Evolutionary conservation across 2,329 filamentous ascomycete genomes (phyloP).

Genomic region (Curvularia lunata): DNA sequence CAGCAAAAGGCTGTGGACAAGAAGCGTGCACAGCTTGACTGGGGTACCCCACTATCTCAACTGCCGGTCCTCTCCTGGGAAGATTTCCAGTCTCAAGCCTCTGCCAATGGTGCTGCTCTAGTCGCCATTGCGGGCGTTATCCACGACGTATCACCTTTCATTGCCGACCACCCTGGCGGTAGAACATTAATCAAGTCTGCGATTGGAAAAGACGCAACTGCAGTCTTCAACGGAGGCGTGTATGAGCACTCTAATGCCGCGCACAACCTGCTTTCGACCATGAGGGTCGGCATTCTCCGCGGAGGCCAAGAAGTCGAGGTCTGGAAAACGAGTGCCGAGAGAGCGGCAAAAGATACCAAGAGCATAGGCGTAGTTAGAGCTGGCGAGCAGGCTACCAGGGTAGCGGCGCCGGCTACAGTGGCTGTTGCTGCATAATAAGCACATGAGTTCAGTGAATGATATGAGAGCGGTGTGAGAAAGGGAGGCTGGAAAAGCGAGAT

Average conservation of each 20-base stretch:
- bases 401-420: slow-evolving; percentile 74
- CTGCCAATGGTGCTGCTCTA: slow-evolving; percentile 41
- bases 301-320: slow-evolving; percentile 51
- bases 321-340: slow-evolving; percentile 41
- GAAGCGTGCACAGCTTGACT: slow-evolving; percentile 45
- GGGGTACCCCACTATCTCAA: slow-evolving; percentile 47
- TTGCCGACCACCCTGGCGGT: slow-evolving; percentile 49
- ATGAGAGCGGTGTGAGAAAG: neutral
- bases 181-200: slow-evolving; percentile 45
- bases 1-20: slow-evolving; percentile 50
- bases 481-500: neutral
- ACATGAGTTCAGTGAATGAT: neutral
- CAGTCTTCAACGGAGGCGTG: slow-evolving; percentile 50
- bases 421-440: slow-evolving; percentile 73
- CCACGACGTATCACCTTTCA: slow-evolving; percentile 47
- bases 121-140: slow-evolving; percentile 48
- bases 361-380: slow-evolving; percentile 76
- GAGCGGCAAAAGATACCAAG: slow-evolving; percentile 68
- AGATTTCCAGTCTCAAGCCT: slow-evolving; percentile 41
- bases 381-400: slow-evolving; percentile 80
- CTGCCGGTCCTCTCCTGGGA: slow-evolving; percentile 51
- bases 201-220: slow-evolving; percentile 50
- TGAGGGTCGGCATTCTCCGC: slow-evolving; percentile 49
- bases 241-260: slow-evolving; percentile 51
- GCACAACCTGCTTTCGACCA: slow-evolving; percentile 52